Conservation (phyloP, 2,329 filamentous ascomycete genomes). For the Epichloe sp. region DNA sequence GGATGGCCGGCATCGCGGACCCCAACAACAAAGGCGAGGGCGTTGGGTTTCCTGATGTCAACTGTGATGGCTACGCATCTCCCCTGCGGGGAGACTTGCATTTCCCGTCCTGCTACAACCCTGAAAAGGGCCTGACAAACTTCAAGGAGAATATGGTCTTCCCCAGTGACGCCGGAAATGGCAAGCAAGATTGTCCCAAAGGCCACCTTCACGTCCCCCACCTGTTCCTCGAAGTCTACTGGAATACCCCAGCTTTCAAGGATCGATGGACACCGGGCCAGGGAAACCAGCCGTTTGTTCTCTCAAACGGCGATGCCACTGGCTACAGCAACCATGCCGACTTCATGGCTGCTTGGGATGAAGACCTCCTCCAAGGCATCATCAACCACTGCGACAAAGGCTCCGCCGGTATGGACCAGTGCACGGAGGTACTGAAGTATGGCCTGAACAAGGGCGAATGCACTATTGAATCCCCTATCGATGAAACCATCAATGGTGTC, state of each 20-base stretch:
- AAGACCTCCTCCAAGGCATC: conserved; percentile 48
- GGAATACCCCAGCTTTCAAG: conserved; percentile 40
- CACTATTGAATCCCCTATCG: conserved; percentile 33
- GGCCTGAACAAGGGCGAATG: conserved; percentile 40
- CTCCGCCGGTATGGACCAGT: conserved; percentile 47
- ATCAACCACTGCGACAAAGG: conserved; percentile 53
- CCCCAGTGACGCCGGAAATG: conserved; percentile 33
- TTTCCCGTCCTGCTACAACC: conserved; percentile 65
- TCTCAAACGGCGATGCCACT: conserved; percentile 55
- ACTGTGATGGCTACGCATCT: conserved; percentile 50
- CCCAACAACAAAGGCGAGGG: conserved; percentile 41
- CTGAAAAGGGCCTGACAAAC: conserved; percentile 42
- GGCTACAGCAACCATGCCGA: conserved; percentile 60
- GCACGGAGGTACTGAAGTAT: conserved; percentile 31
- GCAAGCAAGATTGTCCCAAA: conserved; percentile 39
- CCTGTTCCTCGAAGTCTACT: conserved; percentile 47
- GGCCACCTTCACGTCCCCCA: conserved; percentile 43
- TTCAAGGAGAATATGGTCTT: conserved; percentile 54
- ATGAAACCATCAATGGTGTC: conserved; percentile 31
- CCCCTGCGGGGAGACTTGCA: conserved; percentile 54
- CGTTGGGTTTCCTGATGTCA: conserved; percentile 54
- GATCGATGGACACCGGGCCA: conserved; percentile 40
- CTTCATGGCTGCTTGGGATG: conserved; percentile 63
- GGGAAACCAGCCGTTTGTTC: conserved; percentile 50
- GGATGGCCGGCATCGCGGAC: conserved; percentile 40